phyloP scores from a whole-genome alignment of 2,329 filamentous ascomycete genomes.

The Aspergillus eucalypticola region DNA sequence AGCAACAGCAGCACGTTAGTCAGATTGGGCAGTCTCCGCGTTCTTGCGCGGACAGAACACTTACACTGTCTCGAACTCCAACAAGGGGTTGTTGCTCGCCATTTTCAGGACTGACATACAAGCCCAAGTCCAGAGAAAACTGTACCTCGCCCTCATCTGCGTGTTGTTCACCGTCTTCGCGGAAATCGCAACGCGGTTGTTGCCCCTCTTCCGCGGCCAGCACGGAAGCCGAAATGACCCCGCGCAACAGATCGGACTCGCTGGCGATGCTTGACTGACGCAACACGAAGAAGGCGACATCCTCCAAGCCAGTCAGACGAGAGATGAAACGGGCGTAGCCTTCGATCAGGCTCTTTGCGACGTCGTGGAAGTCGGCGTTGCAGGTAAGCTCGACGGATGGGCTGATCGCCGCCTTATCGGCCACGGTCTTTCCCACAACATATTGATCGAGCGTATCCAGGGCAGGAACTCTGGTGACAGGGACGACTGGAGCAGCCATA shows the following conservation, averaged over 20 bases:
- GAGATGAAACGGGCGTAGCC: conserved; percentile 30
- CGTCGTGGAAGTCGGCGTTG: conserved; percentile 6
- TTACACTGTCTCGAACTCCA: conserved; percentile 13
- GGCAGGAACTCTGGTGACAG: conserved; percentile 29
- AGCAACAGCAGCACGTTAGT: conserved; percentile 9
- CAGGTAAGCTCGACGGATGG: conserved; percentile 15
- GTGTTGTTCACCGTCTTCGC: conserved; percentile 16
- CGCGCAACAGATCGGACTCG: conserved; percentile 2
- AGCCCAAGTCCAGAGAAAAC: conserved; percentile 23
- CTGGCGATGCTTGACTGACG: conserved; percentile 9
- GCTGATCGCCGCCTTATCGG: conserved; percentile 9
- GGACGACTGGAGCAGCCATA: conserved; percentile 14
- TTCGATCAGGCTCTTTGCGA: conserved; percentile 20
- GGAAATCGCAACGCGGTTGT: conserved; percentile 4
- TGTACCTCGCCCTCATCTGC: conserved; percentile 22
- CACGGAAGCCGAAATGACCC: conserved; percentile 18
- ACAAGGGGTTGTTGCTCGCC: conserved; percentile 8
- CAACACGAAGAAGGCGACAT: conserved; percentile 26
- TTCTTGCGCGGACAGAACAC: conserved; percentile 7
- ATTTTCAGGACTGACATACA: conserved; percentile 19
- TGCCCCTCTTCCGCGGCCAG: neutral
- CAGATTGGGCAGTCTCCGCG: neutral
- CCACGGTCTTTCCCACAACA: conserved; percentile 14
- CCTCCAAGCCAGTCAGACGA: conserved; percentile 27
- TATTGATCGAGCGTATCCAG: conserved; percentile 30